phyloP scores from a whole-genome alignment of 371 early-diverging fungal genomes.

The Mucor racemosus region DNA sequence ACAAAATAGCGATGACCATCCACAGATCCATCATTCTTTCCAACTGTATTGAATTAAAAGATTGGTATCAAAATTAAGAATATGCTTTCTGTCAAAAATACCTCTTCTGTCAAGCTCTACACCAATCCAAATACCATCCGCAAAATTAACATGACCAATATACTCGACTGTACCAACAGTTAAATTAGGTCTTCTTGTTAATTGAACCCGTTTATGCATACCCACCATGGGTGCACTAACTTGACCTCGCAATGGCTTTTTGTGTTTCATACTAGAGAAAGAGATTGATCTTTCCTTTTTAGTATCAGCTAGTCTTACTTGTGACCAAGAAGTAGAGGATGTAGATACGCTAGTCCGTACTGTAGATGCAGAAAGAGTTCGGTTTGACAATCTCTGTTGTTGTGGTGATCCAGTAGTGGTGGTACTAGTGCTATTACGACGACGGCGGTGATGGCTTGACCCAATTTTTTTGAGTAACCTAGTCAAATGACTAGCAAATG shows the following conservation, averaged over 20 bases:
- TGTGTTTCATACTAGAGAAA: slow-evolving; percentile 6
- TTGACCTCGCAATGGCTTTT: neutral
- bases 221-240: slow-evolving; percentile 19
- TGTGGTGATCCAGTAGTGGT: neutral
- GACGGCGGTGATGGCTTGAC: neutral
- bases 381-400: slow-evolving; percentile 1
- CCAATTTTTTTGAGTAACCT: slow-evolving; percentile 13
- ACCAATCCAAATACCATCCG: slow-evolving; percentile 42
- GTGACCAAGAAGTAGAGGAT: slow-evolving; percentile 19
- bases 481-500: slow-evolving; percentile 7
- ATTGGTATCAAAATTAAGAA: neutral
- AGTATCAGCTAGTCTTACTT: slow-evolving; percentile 1
- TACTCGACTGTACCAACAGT: slow-evolving; percentile 32
- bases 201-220: slow-evolving; percentile 21
- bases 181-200: slow-evolving; percentile 14
- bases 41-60: slow-evolving; percentile 16
- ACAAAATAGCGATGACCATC: slow-evolving; percentile 36
- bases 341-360: slow-evolving; percentile 1
- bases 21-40: slow-evolving; percentile 37
- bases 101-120: slow-evolving; percentile 45
- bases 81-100: slow-evolving; percentile 4
- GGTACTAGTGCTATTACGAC: neutral
- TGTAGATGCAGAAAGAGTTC: slow-evolving; percentile 16
- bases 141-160: slow-evolving; percentile 38
- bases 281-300: slow-evolving; percentile 1